These are phyloP conservation scores for Aspergillus jensenii DNA, from an alignment of 2,329 filamentous ascomycete genomes.

Conservation along the genomic window DNA sequence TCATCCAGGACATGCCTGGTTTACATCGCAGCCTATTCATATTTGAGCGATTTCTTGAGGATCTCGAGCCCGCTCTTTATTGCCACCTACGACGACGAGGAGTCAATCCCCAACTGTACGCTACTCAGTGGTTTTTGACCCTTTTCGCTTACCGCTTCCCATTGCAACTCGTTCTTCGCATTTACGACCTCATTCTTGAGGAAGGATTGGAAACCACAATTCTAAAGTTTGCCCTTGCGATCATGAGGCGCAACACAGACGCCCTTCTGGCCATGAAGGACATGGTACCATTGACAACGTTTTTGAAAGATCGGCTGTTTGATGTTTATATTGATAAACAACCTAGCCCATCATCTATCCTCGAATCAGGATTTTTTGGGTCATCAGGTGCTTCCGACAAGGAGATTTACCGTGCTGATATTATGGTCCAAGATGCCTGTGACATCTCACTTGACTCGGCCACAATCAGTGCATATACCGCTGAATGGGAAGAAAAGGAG, in stretches of 20 bases:
- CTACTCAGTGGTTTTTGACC: conserved; percentile 98
- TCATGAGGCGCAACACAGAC: conserved; percentile 92
- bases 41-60: conserved; percentile 91
- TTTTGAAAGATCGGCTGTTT: conserved; percentile 90
- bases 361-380: conserved; percentile 97
- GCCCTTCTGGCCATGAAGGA: conserved; percentile 81
- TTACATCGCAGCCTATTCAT: conserved; percentile 91
- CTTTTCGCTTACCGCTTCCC: conserved; percentile 98
- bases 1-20: conserved; percentile 93
- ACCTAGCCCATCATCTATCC: conserved; percentile 85
- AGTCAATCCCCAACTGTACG: conserved; percentile 89
- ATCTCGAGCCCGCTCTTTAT: conserved; percentile 89
- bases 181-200: conserved; percentile 92
- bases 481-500: conserved; percentile 91
- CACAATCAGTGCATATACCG: conserved; percentile 74
- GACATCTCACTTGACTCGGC: conserved; percentile 81
- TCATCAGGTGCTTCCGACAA: conserved; percentile 87
- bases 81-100: conserved; percentile 87
- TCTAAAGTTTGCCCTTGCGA: conserved; percentile 86
- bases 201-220: conserved; percentile 88
- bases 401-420: conserved; percentile 91
- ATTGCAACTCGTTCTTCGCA: conserved; percentile 89
- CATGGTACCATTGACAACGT: conserved; percentile 84
- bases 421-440: conserved; percentile 89
- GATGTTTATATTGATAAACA: conserved; percentile 96